A percentile compares a stretch with the other conserved stretches of the same genome.
phyloP scores from a whole-genome alignment of 192 early-diverging fungal species.

The Ramicandelaber brevisporus region DNA sequence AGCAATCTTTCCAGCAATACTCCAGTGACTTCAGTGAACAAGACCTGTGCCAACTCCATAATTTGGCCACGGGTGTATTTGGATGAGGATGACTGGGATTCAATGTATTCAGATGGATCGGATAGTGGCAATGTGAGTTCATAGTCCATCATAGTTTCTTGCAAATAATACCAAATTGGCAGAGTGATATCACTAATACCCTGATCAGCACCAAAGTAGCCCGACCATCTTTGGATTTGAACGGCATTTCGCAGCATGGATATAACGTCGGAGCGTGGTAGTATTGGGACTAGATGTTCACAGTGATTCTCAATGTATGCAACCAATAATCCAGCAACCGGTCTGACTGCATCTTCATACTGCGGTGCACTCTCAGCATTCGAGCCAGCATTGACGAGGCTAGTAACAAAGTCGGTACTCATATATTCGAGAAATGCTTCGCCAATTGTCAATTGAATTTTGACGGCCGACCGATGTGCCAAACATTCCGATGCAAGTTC shows the following conservation, averaged over 20 bases:
- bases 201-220: conserved; percentile 38
- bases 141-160: conserved; percentile 35
- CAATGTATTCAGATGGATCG: conserved; percentile 6
- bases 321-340: conserved; percentile 19
- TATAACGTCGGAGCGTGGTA: conserved; percentile 15
- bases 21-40: conserved; percentile 23
- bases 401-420: too few species aligned
- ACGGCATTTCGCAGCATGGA: conserved; percentile 3
- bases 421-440: too few species aligned
- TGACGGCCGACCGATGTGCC: too few species aligned
- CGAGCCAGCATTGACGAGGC: too few species aligned
- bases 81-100: conserved; percentile 1
- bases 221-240: conserved; percentile 34
- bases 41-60: conserved; percentile 10
- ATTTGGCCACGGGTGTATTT: conserved; percentile 7
- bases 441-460: too few species aligned
- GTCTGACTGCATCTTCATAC: conserved; percentile 16
- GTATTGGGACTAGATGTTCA: conserved; percentile 18
- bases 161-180: conserved; percentile 44
- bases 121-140: conserved; percentile 7
- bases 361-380: neutral
- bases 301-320: conserved; percentile 27
- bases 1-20: conserved; percentile 26
- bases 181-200: conserved; percentile 39
- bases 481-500: too few species aligned